Conservation (phyloP, 106 monocot species). For the Allium fistulosum region DNA sequence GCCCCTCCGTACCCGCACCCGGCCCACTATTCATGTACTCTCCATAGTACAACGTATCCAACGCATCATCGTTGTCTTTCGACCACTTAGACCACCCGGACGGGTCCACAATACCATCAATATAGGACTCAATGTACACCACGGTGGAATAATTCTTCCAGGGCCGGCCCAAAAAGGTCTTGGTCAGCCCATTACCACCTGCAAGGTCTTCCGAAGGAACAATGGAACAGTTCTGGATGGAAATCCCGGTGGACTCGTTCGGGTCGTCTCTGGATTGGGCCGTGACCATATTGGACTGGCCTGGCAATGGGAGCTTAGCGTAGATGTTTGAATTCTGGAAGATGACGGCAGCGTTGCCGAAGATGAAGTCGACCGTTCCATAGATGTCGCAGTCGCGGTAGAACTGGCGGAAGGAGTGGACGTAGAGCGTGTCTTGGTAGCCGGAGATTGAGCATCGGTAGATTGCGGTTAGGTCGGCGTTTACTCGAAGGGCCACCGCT, state of each 20-base stretch:
- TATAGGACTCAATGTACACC: constrained; percentile 10
- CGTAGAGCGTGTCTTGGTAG: constrained; percentile 76
- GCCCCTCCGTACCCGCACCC: constrained; percentile 20
- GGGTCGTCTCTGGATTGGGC: constrained; percentile 47
- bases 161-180: constrained; percentile 66
- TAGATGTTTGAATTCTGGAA: constrained; percentile 44
- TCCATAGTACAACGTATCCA: constrained; percentile 50
- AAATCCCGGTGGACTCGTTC: constrained; percentile 42
- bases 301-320: constrained; percentile 23
- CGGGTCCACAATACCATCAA: constrained; percentile 50
- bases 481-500: constrained; percentile 56
- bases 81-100: constrained; percentile 57
- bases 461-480: constrained; percentile 46
- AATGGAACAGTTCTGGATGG: constrained; percentile 50
- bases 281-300: constrained; percentile 51
- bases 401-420: constrained; percentile 66
- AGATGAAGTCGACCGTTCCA: constrained; percentile 7
- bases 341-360: constrained; percentile 2
- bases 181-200: not conserved
- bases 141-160: constrained; percentile 61
- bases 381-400: constrained; percentile 53
- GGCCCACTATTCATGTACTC: constrained; percentile 44
- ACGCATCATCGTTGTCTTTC: constrained; percentile 5
- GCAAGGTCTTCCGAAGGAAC: constrained; percentile 31
- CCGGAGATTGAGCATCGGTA: constrained; percentile 49